Evolutionary conservation across 257 asterid species (phyloP).

Genomic region (Solanum clarkiae): DNA sequence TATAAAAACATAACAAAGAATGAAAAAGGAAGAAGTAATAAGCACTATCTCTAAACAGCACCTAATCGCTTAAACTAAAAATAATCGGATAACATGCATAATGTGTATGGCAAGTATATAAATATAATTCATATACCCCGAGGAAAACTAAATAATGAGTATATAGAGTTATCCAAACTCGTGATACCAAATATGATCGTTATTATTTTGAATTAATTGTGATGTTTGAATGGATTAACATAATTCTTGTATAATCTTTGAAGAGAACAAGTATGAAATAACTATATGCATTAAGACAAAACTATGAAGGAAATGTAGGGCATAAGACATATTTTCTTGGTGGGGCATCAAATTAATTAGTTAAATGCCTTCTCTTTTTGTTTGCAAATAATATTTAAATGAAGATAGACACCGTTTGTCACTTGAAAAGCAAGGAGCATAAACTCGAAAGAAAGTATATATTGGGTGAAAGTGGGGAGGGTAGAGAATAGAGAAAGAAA

Average conservation of each 20-base stretch:
- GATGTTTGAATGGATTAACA: not conserved
- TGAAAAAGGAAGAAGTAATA: not conserved
- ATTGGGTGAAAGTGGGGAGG: conserved; percentile 25
- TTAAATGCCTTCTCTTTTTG: not conserved
- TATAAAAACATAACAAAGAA: not conserved
- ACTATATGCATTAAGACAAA: not conserved
- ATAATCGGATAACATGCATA: not conserved
- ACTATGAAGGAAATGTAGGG: not conserved
- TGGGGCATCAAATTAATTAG: not conserved
- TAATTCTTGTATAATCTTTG: not conserved
- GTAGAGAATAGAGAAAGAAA: conserved; percentile 20
- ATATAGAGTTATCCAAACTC: not conserved
- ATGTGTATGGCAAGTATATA: not conserved
- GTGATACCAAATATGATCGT: not conserved
- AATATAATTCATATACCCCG: not conserved
- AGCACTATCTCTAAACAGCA: not conserved
- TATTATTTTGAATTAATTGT: not conserved
- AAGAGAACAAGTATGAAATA: not conserved
- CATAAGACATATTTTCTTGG: conserved; percentile 6
- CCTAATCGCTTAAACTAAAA: not conserved
- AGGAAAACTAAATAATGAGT: not conserved
- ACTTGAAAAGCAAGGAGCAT: conserved; percentile 10
- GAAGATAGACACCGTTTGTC: not conserved
- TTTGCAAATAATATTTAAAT: not conserved
- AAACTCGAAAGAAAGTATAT: not conserved